Conservation (phyloP, 2,329 filamentous ascomycete species). For the Botryotinia narcissicola region DNA sequence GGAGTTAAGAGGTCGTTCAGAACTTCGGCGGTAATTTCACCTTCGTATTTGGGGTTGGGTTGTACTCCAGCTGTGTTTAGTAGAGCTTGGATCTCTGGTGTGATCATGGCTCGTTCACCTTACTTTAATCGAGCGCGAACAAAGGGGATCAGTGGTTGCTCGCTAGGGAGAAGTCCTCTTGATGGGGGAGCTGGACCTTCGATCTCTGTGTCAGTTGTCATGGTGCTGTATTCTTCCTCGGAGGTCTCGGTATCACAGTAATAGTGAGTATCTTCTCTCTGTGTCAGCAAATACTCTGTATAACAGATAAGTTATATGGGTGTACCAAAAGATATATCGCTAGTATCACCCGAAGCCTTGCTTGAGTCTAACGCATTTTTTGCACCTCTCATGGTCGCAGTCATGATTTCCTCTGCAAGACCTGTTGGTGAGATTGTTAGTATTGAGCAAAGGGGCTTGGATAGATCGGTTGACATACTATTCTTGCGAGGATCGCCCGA, state of each 20-base stretch:
- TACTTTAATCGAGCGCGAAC: neutral
- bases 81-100: slow-evolving; percentile 1
- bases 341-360: neutral
- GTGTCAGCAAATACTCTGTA: neutral
- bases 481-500: neutral
- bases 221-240: neutral
- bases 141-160: slow-evolving; percentile 3
- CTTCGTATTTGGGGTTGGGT: slow-evolving; percentile 15
- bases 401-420: slow-evolving; percentile 5
- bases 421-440: neutral
- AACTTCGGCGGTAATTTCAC: slow-evolving; percentile 5
- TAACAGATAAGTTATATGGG: rapidly evolving
- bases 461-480: neutral
- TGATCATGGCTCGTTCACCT: neutral
- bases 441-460: neutral
- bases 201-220: neutral
- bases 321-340: neutral
- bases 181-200: neutral
- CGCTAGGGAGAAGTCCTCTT: neutral
- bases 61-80: neutral
- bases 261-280: neutral
- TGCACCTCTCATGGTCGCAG: neutral
- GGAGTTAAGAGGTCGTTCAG: neutral
- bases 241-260: neutral
- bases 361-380: neutral